Base-by-base conservation (phyloP, 768 basidiomycete genomes). In the Trametopsis cervina region DNA sequence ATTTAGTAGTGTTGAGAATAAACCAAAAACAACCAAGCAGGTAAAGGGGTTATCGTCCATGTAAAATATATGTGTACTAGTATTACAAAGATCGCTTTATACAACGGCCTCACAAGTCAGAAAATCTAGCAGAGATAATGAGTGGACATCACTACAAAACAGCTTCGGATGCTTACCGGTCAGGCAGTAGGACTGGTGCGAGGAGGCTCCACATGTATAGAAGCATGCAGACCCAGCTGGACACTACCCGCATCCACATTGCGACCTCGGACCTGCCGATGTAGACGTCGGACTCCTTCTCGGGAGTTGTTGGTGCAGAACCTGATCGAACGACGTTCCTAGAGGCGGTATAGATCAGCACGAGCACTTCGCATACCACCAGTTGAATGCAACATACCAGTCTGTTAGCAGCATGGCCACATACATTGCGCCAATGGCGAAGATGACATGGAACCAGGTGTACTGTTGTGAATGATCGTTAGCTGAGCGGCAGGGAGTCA, bases 201-300 rank as follows among this genome's bases (percentile, higher is more conserved):
- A 95, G 57, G 25, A 95, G 67, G 57, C 86, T 92, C 91, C 90
- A 93, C 24, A 77, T 78, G 60, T 90, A 95, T 51, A 92, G 66
- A 36, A 83, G 47, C 67, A 91, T 84, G 64, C 91, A 97, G 21
- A 95, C 76, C 95, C 95, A 99, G 54, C 89, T 89, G 24, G 90
- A 93, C 40, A 98, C 88, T 25, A 98, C 79, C 3, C 96, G 75
- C 90, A 97, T 97, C 96, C 96, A 99, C 95, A 99, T 98, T 2
- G 96, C 93, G 7, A 88, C 85, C 63, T 93, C 89, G 4, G 91
- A 94, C 29, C 93, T 82, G 15, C 96, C 96, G 41, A 98, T 98
- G 64, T 91, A 89, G 33, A 97, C 84, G 52, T 86, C 51, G 25
- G 21, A 42, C 26, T 46, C 80, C 37, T 77, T 69, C 46, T 79